A percentile compares a stretch with the other conserved stretches of the same genome.
Conservation (phyloP, 2,329 filamentous ascomycete genomes). For the Penicillium thymicola region DNA sequence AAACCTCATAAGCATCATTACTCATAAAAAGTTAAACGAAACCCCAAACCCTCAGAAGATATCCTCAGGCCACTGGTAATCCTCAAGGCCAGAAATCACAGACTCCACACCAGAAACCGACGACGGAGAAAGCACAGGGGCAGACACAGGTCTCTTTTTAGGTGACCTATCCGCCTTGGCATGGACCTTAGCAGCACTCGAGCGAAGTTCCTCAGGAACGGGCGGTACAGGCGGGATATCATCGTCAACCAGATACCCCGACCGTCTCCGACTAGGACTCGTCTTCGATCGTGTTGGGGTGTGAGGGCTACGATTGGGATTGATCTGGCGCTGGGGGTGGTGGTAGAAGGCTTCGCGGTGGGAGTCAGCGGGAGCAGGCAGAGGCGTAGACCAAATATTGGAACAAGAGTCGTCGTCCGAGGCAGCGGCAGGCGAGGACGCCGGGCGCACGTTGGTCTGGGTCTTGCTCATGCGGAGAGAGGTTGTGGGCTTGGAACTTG, state of each 20-base stretch:
- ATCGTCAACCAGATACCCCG: constrained; percentile 21
- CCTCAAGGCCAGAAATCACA: constrained; percentile 15
- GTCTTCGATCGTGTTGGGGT: constrained; percentile 16
- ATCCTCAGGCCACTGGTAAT: constrained; percentile 46
- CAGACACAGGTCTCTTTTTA: constrained; percentile 18
- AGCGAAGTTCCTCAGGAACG: constrained; percentile 34
- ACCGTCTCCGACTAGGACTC: constrained; percentile 13
- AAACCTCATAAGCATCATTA: background rate
- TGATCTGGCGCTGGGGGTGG: constrained; percentile 22
- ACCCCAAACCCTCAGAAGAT: constrained; percentile 33
- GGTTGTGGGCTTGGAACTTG: constrained; percentile 20
- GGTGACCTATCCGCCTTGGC: constrained; percentile 23
- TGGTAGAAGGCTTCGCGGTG: constrained; percentile 17
- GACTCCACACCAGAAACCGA: constrained; percentile 5
- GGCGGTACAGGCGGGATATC: constrained; percentile 43
- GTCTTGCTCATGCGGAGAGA: constrained; percentile 25
- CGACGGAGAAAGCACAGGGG: constrained; percentile 3
- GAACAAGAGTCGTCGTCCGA: background rate
- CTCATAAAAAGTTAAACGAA: background rate
- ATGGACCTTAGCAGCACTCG: constrained; percentile 28
- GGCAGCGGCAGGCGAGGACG: background rate
- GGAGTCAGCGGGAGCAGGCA: constrained; percentile 9
- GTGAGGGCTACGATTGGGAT: constrained; percentile 20
- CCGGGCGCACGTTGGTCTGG: constrained; percentile 16
- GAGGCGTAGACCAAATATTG: constrained; percentile 13